A percentile compares a stretch with the other conserved stretches of the same genome.
Evolutionary conservation across 2,329 filamentous ascomycete species (phyloP).

Genomic region (Fragosphaeria purpurea): DNA sequence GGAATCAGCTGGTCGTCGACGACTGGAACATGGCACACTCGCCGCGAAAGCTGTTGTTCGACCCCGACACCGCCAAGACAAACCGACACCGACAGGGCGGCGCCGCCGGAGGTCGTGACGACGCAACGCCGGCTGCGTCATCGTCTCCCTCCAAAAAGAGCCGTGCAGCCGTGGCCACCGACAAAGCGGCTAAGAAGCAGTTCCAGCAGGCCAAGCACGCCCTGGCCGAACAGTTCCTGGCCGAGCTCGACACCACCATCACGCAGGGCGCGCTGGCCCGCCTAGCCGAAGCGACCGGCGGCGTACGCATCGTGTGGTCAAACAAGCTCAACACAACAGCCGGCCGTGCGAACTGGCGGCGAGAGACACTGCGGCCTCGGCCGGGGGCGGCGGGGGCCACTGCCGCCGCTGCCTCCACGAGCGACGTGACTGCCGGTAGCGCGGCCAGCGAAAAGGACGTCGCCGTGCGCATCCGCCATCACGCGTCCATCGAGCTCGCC

Average conservation of each 20-base stretch:
- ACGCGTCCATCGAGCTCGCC: slow-evolving; percentile 79
- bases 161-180: slow-evolving; percentile 21
- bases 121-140: too few species aligned
- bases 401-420: not conserved
- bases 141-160: slow-evolving; percentile 16
- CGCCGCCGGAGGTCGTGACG: not conserved
- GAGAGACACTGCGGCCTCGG: slow-evolving; percentile 39
- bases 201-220: slow-evolving; percentile 55
- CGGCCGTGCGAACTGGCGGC: slow-evolving; percentile 63
- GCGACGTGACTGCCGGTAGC: not conserved
- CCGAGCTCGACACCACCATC: slow-evolving; percentile 57
- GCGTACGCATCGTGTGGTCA: slow-evolving; percentile 62
- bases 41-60: slow-evolving; percentile 22
- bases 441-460: slow-evolving; percentile 1
- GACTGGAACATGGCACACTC: slow-evolving; percentile 54
- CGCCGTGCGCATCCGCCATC: slow-evolving; percentile 32
- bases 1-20: slow-evolving; percentile 48
- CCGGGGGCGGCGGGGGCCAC: not conserved
- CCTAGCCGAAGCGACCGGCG: slow-evolving; percentile 55
- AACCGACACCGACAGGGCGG: not conserved
- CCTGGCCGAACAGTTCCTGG: slow-evolving; percentile 54
- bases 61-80: slow-evolving; percentile 9
- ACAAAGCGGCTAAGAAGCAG: slow-evolving; percentile 39
- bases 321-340: slow-evolving; percentile 74
- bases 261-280: slow-evolving; percentile 48